Evolutionary conservation across 805 yeast genomes (phyloP), one percentile per base, ranked within the genome.

Genomic region (Ogataea haglerorum): DNA sequence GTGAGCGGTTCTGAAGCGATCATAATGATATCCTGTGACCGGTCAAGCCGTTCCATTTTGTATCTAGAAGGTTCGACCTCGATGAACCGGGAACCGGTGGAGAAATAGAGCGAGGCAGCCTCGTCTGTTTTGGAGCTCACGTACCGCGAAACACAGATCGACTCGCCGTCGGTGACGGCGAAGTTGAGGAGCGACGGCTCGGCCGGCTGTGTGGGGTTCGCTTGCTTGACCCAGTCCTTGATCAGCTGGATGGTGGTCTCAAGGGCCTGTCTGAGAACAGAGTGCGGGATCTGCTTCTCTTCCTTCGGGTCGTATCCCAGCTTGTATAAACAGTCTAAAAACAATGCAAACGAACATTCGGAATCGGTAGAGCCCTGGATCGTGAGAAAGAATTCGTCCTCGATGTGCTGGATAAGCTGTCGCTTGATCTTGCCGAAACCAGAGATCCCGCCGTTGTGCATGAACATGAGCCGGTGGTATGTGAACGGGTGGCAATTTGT

Each of bases 401-500:
- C 77, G 32, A 93, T 70, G 57, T 85, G 87, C 50, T 76, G 72
- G 24, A 88, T 72, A 30, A 93, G 68, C 43, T 64, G 73, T 45
- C 93, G 74, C 64, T 93, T 93, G 52, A 93, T 85, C 49, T 67
- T 65, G 39, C 69, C 61, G 60, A 91, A 93, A 44, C 78, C 78
- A 9, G 90, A 72, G 17, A 93, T 78, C 0, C 87, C 93, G 22
- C 99, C 99, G 64, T 93, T 93, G 64, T 93, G 99, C 99, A 93
- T 93, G 60, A 93, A 93, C 84, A 91, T 85, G 34, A 91, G 67
- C 36, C 80, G 80, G 47, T 90, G 91, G 59, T 78, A 89, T 3
- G 85, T 80, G 64, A 93, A 93, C 0, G 99, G 99, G 61, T 93
- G 99, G 64, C 99, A 93, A 63, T 93, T 93, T 0, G 97, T 91